Percentiles rank a stretch among this genome's conserved stretches.
Conservation (phyloP, 495 filamentous ascomycete species). For the Pseudevernia furfuracea region DNA sequence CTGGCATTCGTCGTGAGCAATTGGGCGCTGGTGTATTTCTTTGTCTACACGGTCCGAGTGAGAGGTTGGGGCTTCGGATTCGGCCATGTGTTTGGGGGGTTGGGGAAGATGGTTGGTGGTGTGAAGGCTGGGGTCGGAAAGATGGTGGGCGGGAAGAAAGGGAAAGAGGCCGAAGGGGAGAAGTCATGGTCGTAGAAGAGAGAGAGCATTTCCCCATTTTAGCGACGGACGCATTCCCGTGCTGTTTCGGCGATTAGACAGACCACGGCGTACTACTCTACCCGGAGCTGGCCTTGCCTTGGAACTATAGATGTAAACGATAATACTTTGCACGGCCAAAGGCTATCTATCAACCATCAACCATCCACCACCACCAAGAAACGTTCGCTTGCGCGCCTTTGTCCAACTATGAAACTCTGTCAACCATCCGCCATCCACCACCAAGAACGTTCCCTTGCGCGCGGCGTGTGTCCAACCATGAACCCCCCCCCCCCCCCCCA, state of each 20-base stretch:
- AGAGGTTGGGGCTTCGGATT: slow-evolving; percentile 68
- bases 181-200: neutral
- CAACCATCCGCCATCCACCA: too few species aligned
- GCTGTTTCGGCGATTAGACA: neutral
- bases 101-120: slow-evolving; percentile 40
- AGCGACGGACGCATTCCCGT: neutral
- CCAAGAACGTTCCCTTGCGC: too few species aligned
- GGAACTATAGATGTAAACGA: too few species aligned
- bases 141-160: slow-evolving; percentile 25
- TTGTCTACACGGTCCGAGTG: slow-evolving; percentile 70
- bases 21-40: slow-evolving; percentile 76
- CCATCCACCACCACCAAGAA: too few species aligned
- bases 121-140: slow-evolving; percentile 39
- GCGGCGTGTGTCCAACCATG: too few species aligned
- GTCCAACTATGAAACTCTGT: too few species aligned
- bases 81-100: slow-evolving; percentile 45
- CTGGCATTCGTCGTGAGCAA: slow-evolving; percentile 68
- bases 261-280: neutral
- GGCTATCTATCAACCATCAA: too few species aligned
- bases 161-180: slow-evolving; percentile 9
- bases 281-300: too few species aligned
- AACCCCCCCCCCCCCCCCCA: too few species aligned
- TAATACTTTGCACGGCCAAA: too few species aligned
- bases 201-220: too few species aligned
- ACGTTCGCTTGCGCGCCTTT: too few species aligned